Evolutionary conservation across 73 alveolate genomes (phyloP).

Genomic region (Paramecium biaurelia): DNA sequence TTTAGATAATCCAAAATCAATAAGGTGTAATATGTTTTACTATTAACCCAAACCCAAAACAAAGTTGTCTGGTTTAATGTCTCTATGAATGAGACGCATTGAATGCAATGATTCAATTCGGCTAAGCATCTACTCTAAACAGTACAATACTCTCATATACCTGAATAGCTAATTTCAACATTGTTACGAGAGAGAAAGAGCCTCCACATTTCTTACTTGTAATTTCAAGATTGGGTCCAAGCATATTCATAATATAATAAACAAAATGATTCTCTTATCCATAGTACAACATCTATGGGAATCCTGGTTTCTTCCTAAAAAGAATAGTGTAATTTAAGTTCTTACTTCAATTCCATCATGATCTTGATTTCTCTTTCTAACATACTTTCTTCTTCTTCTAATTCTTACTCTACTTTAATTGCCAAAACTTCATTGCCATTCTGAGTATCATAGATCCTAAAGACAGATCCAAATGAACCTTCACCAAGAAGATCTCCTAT

Average conservation of each 20-base stretch:
- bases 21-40: constrained; percentile 25
- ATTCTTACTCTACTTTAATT: neutral
- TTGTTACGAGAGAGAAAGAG: constrained; percentile 12
- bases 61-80: constrained; percentile 68
- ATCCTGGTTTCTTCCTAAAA: constrained; percentile 23
- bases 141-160: constrained; percentile 74
- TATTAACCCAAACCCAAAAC: constrained; percentile 57
- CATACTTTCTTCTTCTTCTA: constrained; percentile 28
- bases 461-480: constrained; percentile 32
- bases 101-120: constrained; percentile 58
- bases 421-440: constrained; percentile 1
- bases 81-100: constrained; percentile 60
- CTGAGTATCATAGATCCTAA: neutral
- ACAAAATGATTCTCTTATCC: constrained; percentile 13
- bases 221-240: constrained; percentile 52
- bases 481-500: neutral
- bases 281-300: constrained; percentile 12
- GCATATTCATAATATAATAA: constrained; percentile 33
- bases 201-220: constrained; percentile 47
- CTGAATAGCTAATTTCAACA: constrained; percentile 8
- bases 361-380: constrained; percentile 41
- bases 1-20: constrained; percentile 69
- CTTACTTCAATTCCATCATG: neutral
- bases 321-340: neutral
- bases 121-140: neutral